A percentile compares a stretch with the other conserved stretches of the same genome.
Evolutionary conservation across 2,329 filamentous ascomycete genomes (phyloP).

Genomic region (Chaetomium olivaceum): DNA sequence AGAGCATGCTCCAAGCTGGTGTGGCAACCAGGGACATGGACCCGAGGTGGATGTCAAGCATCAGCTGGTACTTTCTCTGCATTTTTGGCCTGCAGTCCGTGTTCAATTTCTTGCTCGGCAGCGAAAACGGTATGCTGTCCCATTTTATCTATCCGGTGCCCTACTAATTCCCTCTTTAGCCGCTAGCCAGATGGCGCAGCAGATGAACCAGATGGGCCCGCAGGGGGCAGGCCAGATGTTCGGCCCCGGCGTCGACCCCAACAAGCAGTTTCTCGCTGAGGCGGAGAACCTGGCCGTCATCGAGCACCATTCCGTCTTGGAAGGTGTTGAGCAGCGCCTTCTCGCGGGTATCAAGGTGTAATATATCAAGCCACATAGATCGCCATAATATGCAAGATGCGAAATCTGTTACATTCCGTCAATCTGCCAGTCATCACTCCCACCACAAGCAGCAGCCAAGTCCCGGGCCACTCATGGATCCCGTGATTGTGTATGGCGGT

Average conservation of each 20-base stretch:
- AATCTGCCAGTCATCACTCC: conserved; percentile 42
- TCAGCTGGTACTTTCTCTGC: conserved; percentile 98
- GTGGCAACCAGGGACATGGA: conserved; percentile 96
- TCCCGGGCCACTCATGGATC: conserved; percentile 63
- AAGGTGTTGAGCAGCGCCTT: conserved; percentile 83
- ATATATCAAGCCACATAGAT: conserved; percentile 26
- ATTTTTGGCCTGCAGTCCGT: conserved; percentile 95
- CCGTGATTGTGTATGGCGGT: conserved; percentile 70
- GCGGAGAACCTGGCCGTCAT: conserved; percentile 94
- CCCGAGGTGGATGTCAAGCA: conserved; percentile 95
- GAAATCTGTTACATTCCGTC: not conserved
- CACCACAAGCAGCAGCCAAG: conserved; percentile 66
- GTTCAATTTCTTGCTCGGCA: conserved; percentile 94
- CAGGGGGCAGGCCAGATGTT: conserved; percentile 70
- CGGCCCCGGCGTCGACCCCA: conserved; percentile 87
- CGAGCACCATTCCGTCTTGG: conserved; percentile 88
- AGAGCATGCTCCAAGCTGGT: conserved; percentile 97
- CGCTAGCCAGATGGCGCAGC: conserved; percentile 86
- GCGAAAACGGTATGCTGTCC: conserved; percentile 77
- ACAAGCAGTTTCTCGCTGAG: conserved; percentile 92
- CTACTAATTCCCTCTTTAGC: conserved; percentile 52
- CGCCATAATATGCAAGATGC: not conserved
- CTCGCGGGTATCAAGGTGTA: conserved; percentile 56
- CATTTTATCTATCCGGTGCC: not conserved
- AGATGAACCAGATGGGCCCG: conserved; percentile 80